Evolutionary conservation across 2,329 filamentous ascomycete species (phyloP).

Genomic region (Ophiocordyceps camponoti-saundersi): DNA sequence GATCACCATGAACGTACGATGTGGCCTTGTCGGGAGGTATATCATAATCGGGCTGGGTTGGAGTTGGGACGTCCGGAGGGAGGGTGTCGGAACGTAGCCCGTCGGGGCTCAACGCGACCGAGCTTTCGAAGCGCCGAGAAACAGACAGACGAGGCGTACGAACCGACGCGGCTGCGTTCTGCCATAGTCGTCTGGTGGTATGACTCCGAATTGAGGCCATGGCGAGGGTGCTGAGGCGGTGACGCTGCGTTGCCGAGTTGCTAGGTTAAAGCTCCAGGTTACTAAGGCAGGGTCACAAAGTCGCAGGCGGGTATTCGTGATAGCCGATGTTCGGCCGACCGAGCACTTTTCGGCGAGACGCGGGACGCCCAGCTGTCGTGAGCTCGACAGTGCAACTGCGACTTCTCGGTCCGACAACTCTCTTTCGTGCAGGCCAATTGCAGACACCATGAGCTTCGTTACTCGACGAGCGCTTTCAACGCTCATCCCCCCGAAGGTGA

Average conservation of each 20-base stretch:
- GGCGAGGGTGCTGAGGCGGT: conserved; percentile 7
- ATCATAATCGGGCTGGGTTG: conserved; percentile 65
- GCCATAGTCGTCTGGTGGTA: conserved; percentile 33
- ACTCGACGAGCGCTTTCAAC: conserved; percentile 86
- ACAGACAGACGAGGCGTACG: conserved; percentile 22
- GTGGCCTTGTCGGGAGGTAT: conserved; percentile 74
- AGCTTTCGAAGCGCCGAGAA: conserved; percentile 38
- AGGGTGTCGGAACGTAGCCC: conserved; percentile 21
- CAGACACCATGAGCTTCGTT: conserved; percentile 77
- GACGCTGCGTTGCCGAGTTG: not conserved
- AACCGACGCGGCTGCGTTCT: conserved; percentile 20
- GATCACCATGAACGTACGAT: conserved; percentile 40
- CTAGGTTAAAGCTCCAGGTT: not conserved
- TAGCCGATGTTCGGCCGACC: not conserved
- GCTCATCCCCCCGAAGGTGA: conserved; percentile 96
- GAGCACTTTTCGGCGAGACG: not conserved
- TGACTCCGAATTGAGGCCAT: conserved; percentile 53
- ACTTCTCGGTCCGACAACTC: conserved; percentile 1
- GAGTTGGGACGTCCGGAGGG: conserved; percentile 19
- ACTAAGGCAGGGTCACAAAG: too few species aligned
- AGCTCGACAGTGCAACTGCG: not conserved
- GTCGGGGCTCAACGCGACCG: too few species aligned
- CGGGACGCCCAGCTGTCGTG: not conserved
- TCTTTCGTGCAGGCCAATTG: conserved; percentile 9
- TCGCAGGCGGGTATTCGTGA: too few species aligned